These are phyloP conservation scores for Passiflora organensis DNA, from an alignment of 345 rosid genomes.

Conservation along the genomic window DNA sequence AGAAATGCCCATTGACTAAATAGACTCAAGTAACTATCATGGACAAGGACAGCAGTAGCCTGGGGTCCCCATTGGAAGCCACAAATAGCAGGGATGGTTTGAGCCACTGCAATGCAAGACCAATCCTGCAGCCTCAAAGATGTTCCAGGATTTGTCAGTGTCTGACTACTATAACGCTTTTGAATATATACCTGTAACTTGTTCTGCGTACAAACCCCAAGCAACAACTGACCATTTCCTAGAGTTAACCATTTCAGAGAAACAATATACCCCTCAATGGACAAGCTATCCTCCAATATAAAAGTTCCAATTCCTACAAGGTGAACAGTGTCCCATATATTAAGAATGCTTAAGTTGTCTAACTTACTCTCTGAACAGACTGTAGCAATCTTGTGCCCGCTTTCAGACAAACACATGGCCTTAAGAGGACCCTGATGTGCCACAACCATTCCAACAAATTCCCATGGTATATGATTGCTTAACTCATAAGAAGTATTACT, in stretches of 20 bases:
- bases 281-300: slow-evolving; percentile 55
- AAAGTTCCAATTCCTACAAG: slow-evolving; percentile 56
- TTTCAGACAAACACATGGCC: slow-evolving; percentile 49
- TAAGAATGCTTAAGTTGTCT: slow-evolving; percentile 29
- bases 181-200: slow-evolving; percentile 65
- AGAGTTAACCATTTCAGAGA: slow-evolving; percentile 62
- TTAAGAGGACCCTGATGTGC: slow-evolving; percentile 52
- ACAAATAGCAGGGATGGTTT: slow-evolving; percentile 38
- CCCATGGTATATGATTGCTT: slow-evolving; percentile 42
- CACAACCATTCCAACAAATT: slow-evolving; percentile 66
- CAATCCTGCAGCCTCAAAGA: slow-evolving; percentile 42
- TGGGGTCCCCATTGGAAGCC: slow-evolving; percentile 65
- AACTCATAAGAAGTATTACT: slow-evolving; percentile 36
- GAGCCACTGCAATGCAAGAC: slow-evolving; percentile 69
- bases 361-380: slow-evolving; percentile 34
- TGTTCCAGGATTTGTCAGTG: slow-evolving; percentile 28
- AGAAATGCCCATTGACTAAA: slow-evolving; percentile 55
- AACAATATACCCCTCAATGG: slow-evolving; percentile 42
- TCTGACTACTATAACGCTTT: slow-evolving; percentile 39
- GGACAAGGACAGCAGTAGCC: slow-evolving; percentile 49
- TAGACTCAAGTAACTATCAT: slow-evolving; percentile 51
- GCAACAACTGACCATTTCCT: slow-evolving; percentile 59
- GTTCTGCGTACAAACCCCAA: slow-evolving; percentile 68
- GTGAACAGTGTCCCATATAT: slow-evolving; percentile 58
- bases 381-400: slow-evolving; percentile 71